phyloP scores from a whole-genome alignment of 495 filamentous ascomycete genomes.

The Sabuloglossum arenarium region DNA sequence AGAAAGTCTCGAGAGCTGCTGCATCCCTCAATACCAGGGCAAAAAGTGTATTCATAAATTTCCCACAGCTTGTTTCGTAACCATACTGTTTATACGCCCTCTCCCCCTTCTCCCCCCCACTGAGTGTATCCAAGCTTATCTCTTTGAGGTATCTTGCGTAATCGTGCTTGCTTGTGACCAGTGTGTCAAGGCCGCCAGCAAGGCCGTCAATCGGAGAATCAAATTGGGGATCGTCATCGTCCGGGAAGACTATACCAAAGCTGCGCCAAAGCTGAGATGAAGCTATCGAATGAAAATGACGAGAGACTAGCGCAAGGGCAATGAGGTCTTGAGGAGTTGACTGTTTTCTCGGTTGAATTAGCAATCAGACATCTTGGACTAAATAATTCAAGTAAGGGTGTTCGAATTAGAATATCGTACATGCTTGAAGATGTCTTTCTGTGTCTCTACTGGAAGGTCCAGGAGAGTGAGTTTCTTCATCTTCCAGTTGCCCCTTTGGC shows the following conservation, averaged over 20 bases:
- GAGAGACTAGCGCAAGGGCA: constrained; percentile 30
- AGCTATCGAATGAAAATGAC: constrained; percentile 32
- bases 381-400: background rate
- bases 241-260: constrained; percentile 33
- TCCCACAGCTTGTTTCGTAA: constrained; percentile 28
- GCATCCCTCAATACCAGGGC: constrained; percentile 33
- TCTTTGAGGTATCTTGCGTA: constrained; percentile 33
- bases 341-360: constrained; percentile 3
- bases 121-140: constrained; percentile 27
- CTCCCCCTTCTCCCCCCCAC: constrained; percentile 23
- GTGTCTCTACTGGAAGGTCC: background rate
- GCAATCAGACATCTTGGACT: background rate
- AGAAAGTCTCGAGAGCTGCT: constrained; percentile 31
- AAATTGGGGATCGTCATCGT: constrained; percentile 26
- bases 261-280: constrained; percentile 34
- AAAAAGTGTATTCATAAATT: constrained; percentile 38
- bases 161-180: constrained; percentile 36
- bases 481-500: background rate
- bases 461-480: background rate
- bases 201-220: constrained; percentile 28
- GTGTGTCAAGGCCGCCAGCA: constrained; percentile 33
- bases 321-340: constrained; percentile 23
- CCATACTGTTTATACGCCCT: constrained; percentile 24
- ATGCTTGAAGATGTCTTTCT: background rate
- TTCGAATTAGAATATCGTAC: background rate